Evolutionary conservation across 2,329 filamentous ascomycete species (phyloP).

Genomic region (Colletotrichum tropicale): DNA sequence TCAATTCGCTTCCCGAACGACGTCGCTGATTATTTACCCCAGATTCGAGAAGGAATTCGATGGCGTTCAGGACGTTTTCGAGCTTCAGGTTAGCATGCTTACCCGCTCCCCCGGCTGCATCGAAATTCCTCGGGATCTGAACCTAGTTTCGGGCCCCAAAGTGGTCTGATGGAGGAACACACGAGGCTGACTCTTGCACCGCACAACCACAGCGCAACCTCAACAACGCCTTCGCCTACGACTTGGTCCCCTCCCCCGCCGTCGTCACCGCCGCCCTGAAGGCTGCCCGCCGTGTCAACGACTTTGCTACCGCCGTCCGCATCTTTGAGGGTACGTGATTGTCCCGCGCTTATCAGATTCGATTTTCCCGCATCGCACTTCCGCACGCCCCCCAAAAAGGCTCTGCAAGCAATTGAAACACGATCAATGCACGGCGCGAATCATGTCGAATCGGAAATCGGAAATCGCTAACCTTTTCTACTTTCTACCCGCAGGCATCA

Average conservation of each 20-base stretch:
- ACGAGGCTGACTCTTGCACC: constrained; percentile 10
- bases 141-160: constrained; percentile 4
- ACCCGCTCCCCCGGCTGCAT: not conserved
- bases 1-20: not conserved
- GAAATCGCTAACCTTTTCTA: not conserved
- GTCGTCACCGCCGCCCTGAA: constrained; percentile 91
- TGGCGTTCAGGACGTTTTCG: constrained; percentile 95
- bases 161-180: constrained; percentile 24
- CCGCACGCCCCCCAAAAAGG: not conserved
- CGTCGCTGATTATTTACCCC: constrained; percentile 23
- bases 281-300: constrained; percentile 95
- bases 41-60: constrained; percentile 99
- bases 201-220: constrained; percentile 71
- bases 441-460: not conserved
- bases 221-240: constrained; percentile 99
- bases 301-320: constrained; percentile 97
- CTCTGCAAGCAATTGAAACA: not conserved
- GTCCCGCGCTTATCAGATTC: constrained; percentile 28
- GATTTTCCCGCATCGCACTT: not conserved
- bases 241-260: constrained; percentile 93
- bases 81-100: constrained; percentile 84
- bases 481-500: constrained; percentile 71
- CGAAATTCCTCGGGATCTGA: constrained; percentile 9
- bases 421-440: not conserved
- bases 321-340: constrained; percentile 88